Evolutionary conservation across 2,329 filamentous ascomycete genomes (phyloP).

Genomic region (Diplodia scrobiculata): DNA sequence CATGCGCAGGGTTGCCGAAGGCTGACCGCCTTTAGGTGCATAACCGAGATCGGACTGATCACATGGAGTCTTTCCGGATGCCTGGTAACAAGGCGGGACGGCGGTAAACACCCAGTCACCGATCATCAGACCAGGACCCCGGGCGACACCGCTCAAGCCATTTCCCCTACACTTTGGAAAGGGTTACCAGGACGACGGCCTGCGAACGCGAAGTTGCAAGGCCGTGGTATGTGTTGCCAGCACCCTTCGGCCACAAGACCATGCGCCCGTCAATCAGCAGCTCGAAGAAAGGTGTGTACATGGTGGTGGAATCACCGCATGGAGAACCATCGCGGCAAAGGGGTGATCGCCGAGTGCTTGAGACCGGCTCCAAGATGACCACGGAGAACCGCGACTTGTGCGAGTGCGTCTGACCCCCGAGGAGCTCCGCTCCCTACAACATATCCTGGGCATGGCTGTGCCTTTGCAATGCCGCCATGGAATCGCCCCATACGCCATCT

Average conservation of each 20-base stretch:
- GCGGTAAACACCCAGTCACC: too few relatives aligned
- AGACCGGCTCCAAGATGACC: background rate
- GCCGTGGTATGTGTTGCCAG: background rate
- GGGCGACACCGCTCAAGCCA: too few relatives aligned
- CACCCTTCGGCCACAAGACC: too few relatives aligned
- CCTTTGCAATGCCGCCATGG: background rate
- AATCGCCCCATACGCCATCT: background rate
- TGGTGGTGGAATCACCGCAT: background rate
- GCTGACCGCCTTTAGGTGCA: background rate
- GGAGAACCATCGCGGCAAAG: background rate
- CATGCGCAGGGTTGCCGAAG: background rate
- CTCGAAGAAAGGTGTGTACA: background rate
- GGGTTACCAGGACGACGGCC: background rate
- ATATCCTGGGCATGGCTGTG: background rate
- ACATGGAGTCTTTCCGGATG: background rate
- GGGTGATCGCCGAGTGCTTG: too few relatives aligned
- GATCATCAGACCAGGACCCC: too few relatives aligned
- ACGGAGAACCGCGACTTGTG: background rate
- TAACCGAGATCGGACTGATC: conserved; percentile 22
- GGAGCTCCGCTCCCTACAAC: background rate
- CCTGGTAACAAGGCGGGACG: too few relatives aligned
- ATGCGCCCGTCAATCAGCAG: background rate
- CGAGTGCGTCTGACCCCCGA: background rate
- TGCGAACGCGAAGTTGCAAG: background rate
- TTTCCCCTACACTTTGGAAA: background rate